Conservation (phyloP, 768 basidiomycete species). For the Cubamyces lactineus region DNA sequence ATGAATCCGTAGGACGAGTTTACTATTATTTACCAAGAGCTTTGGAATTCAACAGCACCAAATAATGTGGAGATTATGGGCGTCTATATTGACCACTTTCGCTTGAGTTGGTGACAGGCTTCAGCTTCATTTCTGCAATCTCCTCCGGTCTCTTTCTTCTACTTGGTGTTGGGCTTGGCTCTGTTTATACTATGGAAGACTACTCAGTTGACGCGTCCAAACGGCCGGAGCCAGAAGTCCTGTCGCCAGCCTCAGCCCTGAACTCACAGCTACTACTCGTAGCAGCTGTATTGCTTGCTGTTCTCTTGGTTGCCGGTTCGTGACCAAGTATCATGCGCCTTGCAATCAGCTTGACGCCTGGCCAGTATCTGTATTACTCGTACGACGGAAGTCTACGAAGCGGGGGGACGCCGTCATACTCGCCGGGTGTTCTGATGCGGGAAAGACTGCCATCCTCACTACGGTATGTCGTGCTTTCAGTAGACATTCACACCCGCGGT, state of each 20-base stretch:
- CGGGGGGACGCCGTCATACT: conserved; percentile 69
- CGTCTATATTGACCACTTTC: too few species aligned
- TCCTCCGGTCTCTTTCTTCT: too few species aligned
- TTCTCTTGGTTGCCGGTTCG: conserved; percentile 49
- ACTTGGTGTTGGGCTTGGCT: too few species aligned
- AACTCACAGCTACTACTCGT: conserved; percentile 44
- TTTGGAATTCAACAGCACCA: conserved; percentile 27
- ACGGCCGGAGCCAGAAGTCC: conserved; percentile 38
- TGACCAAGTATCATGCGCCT: background rate
- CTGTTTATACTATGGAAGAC: background rate
- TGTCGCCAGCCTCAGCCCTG: conserved; percentile 40
- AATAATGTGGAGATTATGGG: background rate
- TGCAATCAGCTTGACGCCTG: conserved; percentile 23
- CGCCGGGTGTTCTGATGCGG: conserved; percentile 75
- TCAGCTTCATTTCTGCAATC: background rate
- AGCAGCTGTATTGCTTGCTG: conserved; percentile 48
- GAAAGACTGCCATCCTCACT: conserved; percentile 80
- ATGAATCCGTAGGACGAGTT: background rate
- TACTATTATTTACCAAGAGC: conserved; percentile 24
- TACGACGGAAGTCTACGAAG: conserved; percentile 45
- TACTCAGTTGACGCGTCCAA: background rate
- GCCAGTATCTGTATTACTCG: conserved; percentile 49
- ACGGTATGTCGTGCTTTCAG: conserved; percentile 48
- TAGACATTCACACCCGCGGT: background rate
- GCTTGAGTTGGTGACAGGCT: too few species aligned